phyloP scores from a whole-genome alignment of 163 green algal species.

The Volvox carteri region DNA sequence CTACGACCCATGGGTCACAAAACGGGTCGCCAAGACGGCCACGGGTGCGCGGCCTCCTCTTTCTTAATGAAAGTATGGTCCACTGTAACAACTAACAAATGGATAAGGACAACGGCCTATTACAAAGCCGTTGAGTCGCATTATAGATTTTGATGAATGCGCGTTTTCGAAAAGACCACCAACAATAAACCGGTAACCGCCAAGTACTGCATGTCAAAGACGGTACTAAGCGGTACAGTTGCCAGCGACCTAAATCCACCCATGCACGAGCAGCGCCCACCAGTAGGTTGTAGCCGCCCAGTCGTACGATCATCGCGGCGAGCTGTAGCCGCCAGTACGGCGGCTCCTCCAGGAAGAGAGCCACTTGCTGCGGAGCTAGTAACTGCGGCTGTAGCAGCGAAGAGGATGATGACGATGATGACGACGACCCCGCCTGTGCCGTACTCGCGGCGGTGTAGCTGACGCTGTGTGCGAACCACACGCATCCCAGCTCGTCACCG shows the following conservation, averaged over 20 bases:
- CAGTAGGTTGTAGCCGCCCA: slow-evolving; percentile 30
- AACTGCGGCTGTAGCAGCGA: background rate
- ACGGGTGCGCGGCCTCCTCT: too few species aligned
- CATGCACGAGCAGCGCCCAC: background rate
- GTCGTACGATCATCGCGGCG: slow-evolving; percentile 11
- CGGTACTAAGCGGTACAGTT: too few species aligned
- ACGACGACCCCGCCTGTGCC: background rate
- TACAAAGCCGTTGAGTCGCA: too few species aligned
- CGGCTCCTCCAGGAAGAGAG: slow-evolving; percentile 16
- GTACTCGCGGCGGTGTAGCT: background rate
- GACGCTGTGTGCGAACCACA: slow-evolving; percentile 16
- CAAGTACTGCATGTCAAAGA: too few species aligned
- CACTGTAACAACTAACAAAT: too few species aligned
- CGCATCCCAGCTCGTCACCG: slow-evolving; percentile 10
- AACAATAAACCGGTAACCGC: too few species aligned
- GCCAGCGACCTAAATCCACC: background rate
- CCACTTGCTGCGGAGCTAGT: background rate
- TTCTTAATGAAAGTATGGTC: too few species aligned
- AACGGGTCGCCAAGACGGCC: background rate
- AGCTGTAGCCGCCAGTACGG: slow-evolving; percentile 4
- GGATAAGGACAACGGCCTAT: too few species aligned
- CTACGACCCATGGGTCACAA: background rate
- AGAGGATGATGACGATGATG: background rate
- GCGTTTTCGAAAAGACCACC: too few species aligned
- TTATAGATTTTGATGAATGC: too few species aligned